Percentiles rank a stretch among this genome's conserved stretches.
Conservation (phyloP, 148 eudicot genomes). For the Vaccinium myrtillus region DNA sequence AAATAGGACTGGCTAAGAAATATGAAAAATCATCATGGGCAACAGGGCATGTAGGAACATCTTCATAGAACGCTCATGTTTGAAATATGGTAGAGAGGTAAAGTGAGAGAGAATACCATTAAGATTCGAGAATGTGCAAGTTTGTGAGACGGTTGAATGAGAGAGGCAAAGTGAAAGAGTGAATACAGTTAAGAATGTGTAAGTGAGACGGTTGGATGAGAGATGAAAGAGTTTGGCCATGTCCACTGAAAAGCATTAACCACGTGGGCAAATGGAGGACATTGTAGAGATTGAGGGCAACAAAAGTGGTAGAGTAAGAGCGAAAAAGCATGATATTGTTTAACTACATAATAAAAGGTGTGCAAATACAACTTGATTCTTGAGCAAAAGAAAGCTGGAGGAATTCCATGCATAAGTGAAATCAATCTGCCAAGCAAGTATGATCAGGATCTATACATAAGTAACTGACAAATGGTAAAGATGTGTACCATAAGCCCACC, state of each 20-base stretch:
- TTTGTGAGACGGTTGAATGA: not conserved
- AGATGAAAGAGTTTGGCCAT: not conserved
- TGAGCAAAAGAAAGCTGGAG: not conserved
- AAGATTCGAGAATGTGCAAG: not conserved
- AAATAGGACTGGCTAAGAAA: not conserved
- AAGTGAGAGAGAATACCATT: not conserved
- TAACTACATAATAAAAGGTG: not conserved
- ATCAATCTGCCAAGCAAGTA: not conserved
- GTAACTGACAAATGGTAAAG: slow-evolving; percentile 11
- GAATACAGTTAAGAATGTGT: not conserved
- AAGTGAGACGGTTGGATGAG: not conserved
- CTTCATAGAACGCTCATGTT: not conserved
- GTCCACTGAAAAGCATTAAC: not conserved
- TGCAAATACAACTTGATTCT: not conserved
- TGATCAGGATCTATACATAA: not conserved
- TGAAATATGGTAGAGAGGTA: not conserved
- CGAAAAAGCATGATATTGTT: not conserved
- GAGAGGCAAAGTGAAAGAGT: not conserved
- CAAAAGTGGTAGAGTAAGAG: not conserved
- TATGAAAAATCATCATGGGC: not conserved
- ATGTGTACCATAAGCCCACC: slow-evolving; percentile 91
- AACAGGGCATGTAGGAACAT: not conserved
- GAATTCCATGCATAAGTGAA: not conserved
- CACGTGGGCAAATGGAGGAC: not conserved
- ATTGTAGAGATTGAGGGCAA: not conserved